Conservation (phyloP, 108 stramenopile species). For the Nitzschia sp. region DNA sequence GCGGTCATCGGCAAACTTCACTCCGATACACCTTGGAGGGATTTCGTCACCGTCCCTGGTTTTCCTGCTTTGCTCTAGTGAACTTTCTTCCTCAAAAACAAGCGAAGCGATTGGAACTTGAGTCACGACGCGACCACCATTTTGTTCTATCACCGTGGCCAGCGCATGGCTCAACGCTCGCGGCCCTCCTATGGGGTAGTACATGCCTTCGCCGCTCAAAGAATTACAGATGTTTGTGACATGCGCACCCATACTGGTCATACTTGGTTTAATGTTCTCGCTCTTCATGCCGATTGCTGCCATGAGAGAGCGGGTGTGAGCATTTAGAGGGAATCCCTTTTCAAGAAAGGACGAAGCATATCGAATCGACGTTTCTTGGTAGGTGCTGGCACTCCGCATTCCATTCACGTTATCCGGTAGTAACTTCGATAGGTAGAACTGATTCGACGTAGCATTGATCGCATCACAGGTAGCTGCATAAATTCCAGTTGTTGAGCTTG, state of each 20-base stretch:
- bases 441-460: constrained; percentile 60
- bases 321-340: constrained; percentile 69
- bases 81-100: constrained; percentile 45
- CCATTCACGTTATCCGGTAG: constrained; percentile 45
- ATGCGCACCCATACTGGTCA: constrained; percentile 86
- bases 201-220: constrained; percentile 72
- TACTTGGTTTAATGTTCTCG: constrained; percentile 76
- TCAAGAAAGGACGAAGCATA: constrained; percentile 70
- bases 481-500: constrained; percentile 53
- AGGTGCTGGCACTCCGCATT: constrained; percentile 34
- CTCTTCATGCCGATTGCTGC: constrained; percentile 83
- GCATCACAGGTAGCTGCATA: constrained; percentile 61
- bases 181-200: constrained; percentile 88
- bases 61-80: constrained; percentile 12
- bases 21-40: constrained; percentile 69
- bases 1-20: constrained; percentile 43
- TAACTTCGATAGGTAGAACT: constrained; percentile 78
- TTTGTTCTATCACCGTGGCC: constrained; percentile 73
- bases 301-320: constrained; percentile 78
- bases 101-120: constrained; percentile 60
- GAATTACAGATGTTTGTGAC: constrained; percentile 67
- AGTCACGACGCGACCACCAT: constrained; percentile 71
- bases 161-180: constrained; percentile 82
- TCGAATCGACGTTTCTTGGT: constrained; percentile 62
- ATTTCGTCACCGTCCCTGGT: constrained; percentile 15